Evolutionary conservation across 176 grass and related monocot species (phyloP), one percentile per base, ranked within the genome.

Genomic region (Oryza rufipogon): DNA sequence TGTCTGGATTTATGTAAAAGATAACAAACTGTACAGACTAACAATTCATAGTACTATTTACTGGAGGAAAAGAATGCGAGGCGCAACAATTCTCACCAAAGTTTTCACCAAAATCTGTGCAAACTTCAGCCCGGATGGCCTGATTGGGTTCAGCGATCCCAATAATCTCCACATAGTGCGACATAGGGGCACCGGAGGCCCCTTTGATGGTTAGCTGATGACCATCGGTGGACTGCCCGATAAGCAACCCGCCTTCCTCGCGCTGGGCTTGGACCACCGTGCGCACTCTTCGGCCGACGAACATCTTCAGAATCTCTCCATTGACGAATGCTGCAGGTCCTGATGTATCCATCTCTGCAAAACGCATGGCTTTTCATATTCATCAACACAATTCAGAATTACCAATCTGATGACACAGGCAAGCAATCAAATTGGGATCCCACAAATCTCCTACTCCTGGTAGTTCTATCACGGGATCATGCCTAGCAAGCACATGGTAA

Each of bases 301-400:
- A 92, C 91, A 84, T 90, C n/a, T 86, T 91, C 60, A 98, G 77
- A 77, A 72, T 63, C 83, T 95, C 89, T 68, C 78, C 93, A 73
- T 98, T 95, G 44, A 95, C 96, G 4, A 95, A 85, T 22, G 78
- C 87, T 13, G 96, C 75, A 80, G 93, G 93, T 61, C 75, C 90
- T 38, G 96, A 94, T 42, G 93, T 89, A 86, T 98, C 96, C 96
- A 98, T 98, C 66, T 72, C 93, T 87, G 78, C 79, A 77, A 76
- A 44, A 70, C 3, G 25, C 42, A 13, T 11, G 16, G 20, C 38
- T 51, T 78, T 51, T 78, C 19, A 70, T 20, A 79, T 64, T 66
- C 54, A 54, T 58, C 10, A 82, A 73, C 52, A 67, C 30, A 79
- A 63, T 26, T 26, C 26, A 26, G 26, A 26, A 26, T 26, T 26